These are phyloP conservation scores for Cladosporium sp. DNA, from an alignment of 2,329 filamentous ascomycete species.

Conservation along the genomic window DNA sequence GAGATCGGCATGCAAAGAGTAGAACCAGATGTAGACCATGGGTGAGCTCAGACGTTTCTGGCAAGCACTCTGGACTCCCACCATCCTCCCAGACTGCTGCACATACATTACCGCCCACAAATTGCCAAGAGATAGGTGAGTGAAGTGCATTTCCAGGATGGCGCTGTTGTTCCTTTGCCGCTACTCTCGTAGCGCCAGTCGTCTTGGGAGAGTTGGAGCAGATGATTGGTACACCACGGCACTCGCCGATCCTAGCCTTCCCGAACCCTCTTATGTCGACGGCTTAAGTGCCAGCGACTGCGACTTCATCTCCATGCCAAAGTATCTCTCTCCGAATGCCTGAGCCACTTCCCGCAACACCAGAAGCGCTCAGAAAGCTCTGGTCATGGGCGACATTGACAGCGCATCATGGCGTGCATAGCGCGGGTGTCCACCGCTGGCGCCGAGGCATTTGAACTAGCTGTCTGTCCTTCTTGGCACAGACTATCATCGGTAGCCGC, in stretches of 20 bases:
- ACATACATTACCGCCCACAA: too few species aligned
- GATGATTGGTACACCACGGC: slow-evolving; percentile 5
- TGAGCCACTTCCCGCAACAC: background rate
- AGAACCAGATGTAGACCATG: too few species aligned
- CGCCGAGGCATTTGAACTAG: too few species aligned
- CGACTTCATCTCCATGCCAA: background rate
- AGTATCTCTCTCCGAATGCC: background rate
- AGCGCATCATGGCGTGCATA: slow-evolving; percentile 1
- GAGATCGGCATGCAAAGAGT: too few species aligned
- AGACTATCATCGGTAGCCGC: background rate
- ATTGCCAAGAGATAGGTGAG: too few species aligned
- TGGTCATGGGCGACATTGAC: background rate
- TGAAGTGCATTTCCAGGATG: background rate
- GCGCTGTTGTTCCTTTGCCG: slow-evolving; percentile 1
- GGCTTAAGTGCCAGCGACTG: background rate
- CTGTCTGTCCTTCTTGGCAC: background rate
- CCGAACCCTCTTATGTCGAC: background rate
- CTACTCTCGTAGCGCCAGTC: slow-evolving; percentile 1
- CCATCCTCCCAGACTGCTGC: too few species aligned
- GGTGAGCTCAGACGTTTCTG: too few species aligned
- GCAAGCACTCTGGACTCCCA: too few species aligned
- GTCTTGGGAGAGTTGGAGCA: background rate
- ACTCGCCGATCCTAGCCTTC: slow-evolving; percentile 5
- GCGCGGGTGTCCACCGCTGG: too few species aligned
- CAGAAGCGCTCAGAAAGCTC: background rate